Percentiles rank a stretch among this genome's conserved stretches.
These are phyloP conservation scores for Wickerhamomyces sp. DNA, from an alignment of 1,139 yeast species.

Conservation along the genomic window DNA sequence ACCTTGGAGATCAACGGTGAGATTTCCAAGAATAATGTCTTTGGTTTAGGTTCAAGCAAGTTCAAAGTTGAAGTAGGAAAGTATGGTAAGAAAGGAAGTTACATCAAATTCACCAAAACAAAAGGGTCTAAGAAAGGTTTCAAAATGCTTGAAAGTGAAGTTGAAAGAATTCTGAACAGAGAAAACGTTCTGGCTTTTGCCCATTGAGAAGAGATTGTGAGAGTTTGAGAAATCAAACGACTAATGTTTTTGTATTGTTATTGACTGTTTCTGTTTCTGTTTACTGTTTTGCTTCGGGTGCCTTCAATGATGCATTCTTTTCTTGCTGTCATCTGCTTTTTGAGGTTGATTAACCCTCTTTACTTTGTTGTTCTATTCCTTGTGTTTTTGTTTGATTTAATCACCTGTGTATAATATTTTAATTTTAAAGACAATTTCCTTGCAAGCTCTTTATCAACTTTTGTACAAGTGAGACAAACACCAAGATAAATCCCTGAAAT, in stretches of 20 bases:
- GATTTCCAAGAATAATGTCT: conserved; percentile 54
- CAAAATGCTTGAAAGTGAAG: conserved; percentile 47
- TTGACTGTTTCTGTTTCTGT: neutral
- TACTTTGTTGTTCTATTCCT: neutral
- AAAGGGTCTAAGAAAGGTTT: conserved; percentile 72
- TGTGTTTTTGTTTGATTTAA: neutral
- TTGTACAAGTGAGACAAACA: too few species aligned
- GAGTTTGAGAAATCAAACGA: neutral
- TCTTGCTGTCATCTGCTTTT: too few species aligned
- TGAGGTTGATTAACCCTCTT: too few species aligned
- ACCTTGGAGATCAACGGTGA: conserved; percentile 50
- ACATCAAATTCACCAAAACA: conserved; percentile 48
- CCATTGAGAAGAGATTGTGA: neutral
- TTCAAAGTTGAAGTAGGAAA: conserved; percentile 51
- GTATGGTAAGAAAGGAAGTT: conserved; percentile 35
- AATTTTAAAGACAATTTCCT: neutral
- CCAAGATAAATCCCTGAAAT: too few species aligned
- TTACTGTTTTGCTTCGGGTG: too few species aligned
- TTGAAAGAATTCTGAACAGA: conserved; percentile 38
- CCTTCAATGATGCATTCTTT: too few species aligned
- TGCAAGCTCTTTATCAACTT: too few species aligned
- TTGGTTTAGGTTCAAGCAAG: conserved; percentile 60
- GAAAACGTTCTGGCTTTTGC: conserved; percentile 33
- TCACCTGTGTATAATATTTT: neutral
- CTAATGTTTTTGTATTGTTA: neutral